Evolutionary conservation across 805 yeast genomes (phyloP).

Genomic region (Priceomyces castillae): DNA sequence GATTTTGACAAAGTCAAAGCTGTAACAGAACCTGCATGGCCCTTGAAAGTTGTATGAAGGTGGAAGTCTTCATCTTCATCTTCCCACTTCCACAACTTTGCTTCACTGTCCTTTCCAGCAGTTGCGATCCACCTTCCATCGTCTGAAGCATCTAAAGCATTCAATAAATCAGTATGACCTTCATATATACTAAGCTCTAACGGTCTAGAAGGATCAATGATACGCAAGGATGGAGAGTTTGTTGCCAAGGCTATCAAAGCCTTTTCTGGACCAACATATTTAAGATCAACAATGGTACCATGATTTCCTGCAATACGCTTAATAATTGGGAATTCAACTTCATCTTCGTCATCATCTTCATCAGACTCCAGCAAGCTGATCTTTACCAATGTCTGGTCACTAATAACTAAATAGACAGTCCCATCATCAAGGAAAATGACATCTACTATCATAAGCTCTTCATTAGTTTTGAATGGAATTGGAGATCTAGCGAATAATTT

Average conservation of each 20-base stretch:
- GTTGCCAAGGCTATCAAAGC: conserved; percentile 80
- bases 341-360: conserved; percentile 15
- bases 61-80: conserved; percentile 37
- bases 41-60: conserved; percentile 64
- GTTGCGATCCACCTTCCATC: conserved; percentile 92
- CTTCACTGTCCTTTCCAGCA: conserved; percentile 85
- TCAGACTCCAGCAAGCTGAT: conserved; percentile 29
- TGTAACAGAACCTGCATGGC: conserved; percentile 85
- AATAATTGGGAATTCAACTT: conserved; percentile 35
- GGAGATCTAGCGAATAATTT: conserved; percentile 42
- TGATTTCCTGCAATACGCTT: conserved; percentile 85
- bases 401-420: conserved; percentile 51
- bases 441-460: conserved; percentile 71
- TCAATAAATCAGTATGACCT: conserved; percentile 85
- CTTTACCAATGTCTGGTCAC: conserved; percentile 80
- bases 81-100: conserved; percentile 75
- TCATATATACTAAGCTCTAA: conserved; percentile 63
- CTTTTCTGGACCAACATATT: conserved; percentile 64
- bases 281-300: conserved; percentile 90
- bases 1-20: conserved; percentile 74
- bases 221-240: conserved; percentile 83
- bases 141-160: conserved; percentile 69
- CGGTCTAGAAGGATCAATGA: conserved; percentile 61
- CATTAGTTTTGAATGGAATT: conserved; percentile 56
- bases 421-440: conserved; percentile 40